Percentiles rank a stretch among this genome's conserved stretches.
Evolutionary conservation across 2,329 filamentous ascomycete genomes (phyloP).

Genomic region (Thelonectria blattea): DNA sequence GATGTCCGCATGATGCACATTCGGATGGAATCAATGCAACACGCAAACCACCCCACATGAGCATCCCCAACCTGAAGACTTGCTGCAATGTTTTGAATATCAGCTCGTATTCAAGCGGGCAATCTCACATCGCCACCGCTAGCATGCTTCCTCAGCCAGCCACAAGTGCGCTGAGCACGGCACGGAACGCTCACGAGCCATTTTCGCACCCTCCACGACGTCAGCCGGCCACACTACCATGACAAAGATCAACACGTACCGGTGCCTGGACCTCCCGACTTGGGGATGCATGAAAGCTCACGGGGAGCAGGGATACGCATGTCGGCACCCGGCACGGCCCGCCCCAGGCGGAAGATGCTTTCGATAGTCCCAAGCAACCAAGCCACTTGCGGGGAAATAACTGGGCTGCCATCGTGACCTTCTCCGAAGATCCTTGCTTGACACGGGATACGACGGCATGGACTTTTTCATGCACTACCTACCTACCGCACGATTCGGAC

Average conservation of each 20-base stretch:
- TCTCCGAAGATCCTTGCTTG: not conserved
- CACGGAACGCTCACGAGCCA: conserved; percentile 1
- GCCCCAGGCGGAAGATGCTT: not conserved
- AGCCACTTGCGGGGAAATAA: conserved; percentile 4
- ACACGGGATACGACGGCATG: not conserved
- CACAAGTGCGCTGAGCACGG: not conserved
- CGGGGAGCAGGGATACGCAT: not conserved
- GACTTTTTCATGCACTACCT: not conserved
- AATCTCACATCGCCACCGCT: not conserved
- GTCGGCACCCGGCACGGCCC: not conserved
- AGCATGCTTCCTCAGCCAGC: not conserved
- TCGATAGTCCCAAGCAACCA: not conserved
- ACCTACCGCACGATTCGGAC: no score
- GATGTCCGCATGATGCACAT: not conserved
- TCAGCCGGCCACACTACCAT: conserved; percentile 2
- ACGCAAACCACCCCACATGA: not conserved
- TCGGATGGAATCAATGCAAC: not conserved
- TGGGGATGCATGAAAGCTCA: not conserved
- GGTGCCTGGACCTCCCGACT: not conserved
- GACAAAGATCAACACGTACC: not conserved
- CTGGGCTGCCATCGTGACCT: not conserved
- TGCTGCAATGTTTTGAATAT: not conserved
- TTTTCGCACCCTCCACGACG: not conserved
- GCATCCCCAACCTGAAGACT: not conserved
- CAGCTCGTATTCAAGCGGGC: not conserved